These are phyloP conservation scores for Dillenia turbinata DNA, from an alignment of 164 flowering plant genomes.

Conservation along the genomic window DNA sequence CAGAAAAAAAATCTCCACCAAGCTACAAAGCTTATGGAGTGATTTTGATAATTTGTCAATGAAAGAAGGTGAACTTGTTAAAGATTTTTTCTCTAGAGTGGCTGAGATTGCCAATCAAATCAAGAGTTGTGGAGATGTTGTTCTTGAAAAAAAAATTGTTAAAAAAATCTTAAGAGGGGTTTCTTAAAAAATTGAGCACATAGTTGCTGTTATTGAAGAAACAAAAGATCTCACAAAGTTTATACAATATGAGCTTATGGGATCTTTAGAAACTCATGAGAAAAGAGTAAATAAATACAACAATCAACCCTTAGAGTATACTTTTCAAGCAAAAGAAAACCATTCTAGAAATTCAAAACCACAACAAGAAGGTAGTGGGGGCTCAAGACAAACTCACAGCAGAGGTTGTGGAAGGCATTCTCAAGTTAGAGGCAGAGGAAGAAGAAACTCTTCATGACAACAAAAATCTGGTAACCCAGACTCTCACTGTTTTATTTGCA, in stretches of 20 bases:
- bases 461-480: not conserved
- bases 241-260: constrained; percentile 5
- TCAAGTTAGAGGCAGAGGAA: not conserved
- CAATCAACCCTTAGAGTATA: too few relatives aligned
- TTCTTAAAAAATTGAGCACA: constrained; percentile 7
- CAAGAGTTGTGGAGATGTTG: constrained; percentile 6
- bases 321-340: too few relatives aligned
- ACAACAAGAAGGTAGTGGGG: too few relatives aligned
- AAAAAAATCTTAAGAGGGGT: constrained; percentile 13
- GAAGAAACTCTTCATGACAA: not conserved
- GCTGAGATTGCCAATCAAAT: constrained; percentile 12
- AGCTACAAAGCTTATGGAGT: constrained; percentile 13
- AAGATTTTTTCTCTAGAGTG: constrained; percentile 6
- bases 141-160: constrained; percentile 7
- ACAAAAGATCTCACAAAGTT: constrained; percentile 4
- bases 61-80: constrained; percentile 12
- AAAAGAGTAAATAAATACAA: constrained; percentile 4
- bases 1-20: constrained; percentile 10
- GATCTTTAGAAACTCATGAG: constrained; percentile 10
- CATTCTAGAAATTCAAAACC: too few relatives aligned
- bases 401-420: not conserved
- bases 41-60: constrained; percentile 15
- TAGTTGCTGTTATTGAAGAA: constrained; percentile 12
- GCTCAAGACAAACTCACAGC: too few relatives aligned
- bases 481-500: not conserved